These are phyloP conservation scores for Ophiostoma sp. DNA, from an alignment of 2,329 filamentous ascomycete species.

Conservation along the genomic window DNA sequence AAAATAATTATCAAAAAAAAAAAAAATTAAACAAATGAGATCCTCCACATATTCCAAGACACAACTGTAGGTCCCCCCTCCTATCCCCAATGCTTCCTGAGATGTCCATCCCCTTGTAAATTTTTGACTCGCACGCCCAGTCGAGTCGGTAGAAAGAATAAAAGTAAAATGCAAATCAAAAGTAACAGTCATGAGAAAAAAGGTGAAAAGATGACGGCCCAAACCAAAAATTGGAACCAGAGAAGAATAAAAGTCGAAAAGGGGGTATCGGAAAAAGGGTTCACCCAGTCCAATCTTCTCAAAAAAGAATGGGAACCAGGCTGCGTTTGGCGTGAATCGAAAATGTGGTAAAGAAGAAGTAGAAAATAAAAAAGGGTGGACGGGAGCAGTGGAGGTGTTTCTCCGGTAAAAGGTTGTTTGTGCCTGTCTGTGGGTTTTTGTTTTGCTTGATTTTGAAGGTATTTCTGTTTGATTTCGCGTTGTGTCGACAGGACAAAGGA, in stretches of 20 bases:
- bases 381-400: neutral
- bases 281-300: neutral
- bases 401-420: neutral
- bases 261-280: constrained; percentile 26
- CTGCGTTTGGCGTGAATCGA: constrained; percentile 12
- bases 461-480: neutral
- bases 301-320: neutral
- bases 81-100: neutral
- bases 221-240: neutral
- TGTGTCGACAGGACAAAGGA: neutral
- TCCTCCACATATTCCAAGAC: neutral
- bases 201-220: neutral
- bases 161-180: neutral
- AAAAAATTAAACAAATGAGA: neutral
- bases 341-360: neutral
- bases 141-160: constrained; percentile 17
- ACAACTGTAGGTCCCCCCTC: neutral
- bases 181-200: neutral
- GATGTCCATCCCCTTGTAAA: neutral
- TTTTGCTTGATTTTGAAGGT: neutral
- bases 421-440: neutral
- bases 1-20: neutral
- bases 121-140: constrained; percentile 22
- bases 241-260: constrained; percentile 1
- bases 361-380: neutral